Conservation (phyloP, 225 moss, liverwort and hornwort species). For the Pseudoscleropodium purum region DNA sequence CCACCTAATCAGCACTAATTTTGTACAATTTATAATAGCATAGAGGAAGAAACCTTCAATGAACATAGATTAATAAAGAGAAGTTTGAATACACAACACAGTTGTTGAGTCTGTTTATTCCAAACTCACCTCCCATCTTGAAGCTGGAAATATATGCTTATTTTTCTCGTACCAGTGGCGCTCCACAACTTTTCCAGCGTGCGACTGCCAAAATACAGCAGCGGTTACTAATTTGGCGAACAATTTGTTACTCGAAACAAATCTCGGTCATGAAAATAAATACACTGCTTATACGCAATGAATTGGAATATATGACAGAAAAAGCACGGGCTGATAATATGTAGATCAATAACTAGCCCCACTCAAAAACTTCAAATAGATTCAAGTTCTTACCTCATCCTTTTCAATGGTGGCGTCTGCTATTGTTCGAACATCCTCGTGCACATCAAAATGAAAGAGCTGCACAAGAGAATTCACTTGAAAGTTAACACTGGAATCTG, state of each 20-base stretch:
- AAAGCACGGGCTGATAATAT: not conserved
- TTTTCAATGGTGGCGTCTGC: conserved; percentile 99
- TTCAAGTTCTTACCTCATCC: conserved; percentile 61
- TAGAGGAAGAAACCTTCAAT: not conserved
- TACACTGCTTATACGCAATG: not conserved
- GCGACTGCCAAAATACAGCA: conserved; percentile 48
- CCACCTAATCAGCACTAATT: not conserved
- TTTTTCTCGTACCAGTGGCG: conserved; percentile 99
- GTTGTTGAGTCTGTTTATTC: not conserved
- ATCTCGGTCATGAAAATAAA: not conserved
- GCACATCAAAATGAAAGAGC: conserved; percentile 99
- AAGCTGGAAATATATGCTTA: conserved; percentile 46
- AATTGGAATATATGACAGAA: not conserved
- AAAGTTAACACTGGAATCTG: not conserved
- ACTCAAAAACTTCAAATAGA: not conserved
- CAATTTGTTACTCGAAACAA: not conserved
- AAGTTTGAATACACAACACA: not conserved
- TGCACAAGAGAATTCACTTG: conserved; percentile 19
- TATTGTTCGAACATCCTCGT: conserved; percentile 97
- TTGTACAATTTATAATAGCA: not conserved
- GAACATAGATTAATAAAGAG: not conserved
- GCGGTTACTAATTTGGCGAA: not conserved
- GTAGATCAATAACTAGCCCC: not conserved
- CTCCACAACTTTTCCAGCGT: conserved; percentile 98
- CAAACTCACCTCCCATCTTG: conserved; percentile 38